Evolutionary conservation across 768 basidiomycete species (phyloP).

Genomic region (Mycena alexandri): DNA sequence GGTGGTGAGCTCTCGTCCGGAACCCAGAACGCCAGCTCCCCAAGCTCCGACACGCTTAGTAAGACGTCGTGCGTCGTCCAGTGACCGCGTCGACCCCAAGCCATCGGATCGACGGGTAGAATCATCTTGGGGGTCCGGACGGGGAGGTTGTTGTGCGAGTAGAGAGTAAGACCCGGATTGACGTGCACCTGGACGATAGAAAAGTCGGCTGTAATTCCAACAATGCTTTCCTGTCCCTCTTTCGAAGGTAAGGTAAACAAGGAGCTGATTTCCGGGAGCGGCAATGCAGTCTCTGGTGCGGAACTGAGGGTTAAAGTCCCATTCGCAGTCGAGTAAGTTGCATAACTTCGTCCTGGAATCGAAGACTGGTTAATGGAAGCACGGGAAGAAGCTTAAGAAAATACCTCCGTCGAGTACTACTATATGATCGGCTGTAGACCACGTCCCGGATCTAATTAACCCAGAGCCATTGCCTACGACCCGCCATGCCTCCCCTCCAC

Average conservation of each 20-base stretch:
- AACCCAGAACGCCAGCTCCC: conserved; percentile 91
- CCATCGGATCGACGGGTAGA: conserved; percentile 90
- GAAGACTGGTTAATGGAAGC: neutral
- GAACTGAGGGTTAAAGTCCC: conserved; percentile 67
- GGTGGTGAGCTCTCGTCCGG: conserved; percentile 57
- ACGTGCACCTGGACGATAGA: conserved; percentile 70
- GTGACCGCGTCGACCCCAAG: conserved; percentile 68
- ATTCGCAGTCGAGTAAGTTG: conserved; percentile 67
- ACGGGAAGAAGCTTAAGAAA: conserved; percentile 31
- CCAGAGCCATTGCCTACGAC: conserved; percentile 61
- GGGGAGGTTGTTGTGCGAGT: conserved; percentile 67
- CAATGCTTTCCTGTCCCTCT: conserved; percentile 65
- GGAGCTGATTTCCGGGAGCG: conserved; percentile 65
- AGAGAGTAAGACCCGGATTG: conserved; percentile 57
- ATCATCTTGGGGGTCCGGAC: conserved; percentile 67
- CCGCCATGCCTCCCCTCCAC: conserved; percentile 77
- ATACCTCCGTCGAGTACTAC: conserved; percentile 79
- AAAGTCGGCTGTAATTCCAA: conserved; percentile 75
- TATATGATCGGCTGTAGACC: conserved; percentile 71
- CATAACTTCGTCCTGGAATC: conserved; percentile 59
- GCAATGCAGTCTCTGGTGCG: conserved; percentile 54
- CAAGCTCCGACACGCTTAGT: conserved; percentile 80
- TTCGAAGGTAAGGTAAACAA: conserved; percentile 77
- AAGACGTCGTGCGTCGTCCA: conserved; percentile 77
- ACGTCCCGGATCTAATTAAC: conserved; percentile 62